Percentiles rank a stretch among this genome's conserved stretches.
Evolutionary conservation across 768 basidiomycete species (phyloP).

Genomic region (Termitomyces sp.): DNA sequence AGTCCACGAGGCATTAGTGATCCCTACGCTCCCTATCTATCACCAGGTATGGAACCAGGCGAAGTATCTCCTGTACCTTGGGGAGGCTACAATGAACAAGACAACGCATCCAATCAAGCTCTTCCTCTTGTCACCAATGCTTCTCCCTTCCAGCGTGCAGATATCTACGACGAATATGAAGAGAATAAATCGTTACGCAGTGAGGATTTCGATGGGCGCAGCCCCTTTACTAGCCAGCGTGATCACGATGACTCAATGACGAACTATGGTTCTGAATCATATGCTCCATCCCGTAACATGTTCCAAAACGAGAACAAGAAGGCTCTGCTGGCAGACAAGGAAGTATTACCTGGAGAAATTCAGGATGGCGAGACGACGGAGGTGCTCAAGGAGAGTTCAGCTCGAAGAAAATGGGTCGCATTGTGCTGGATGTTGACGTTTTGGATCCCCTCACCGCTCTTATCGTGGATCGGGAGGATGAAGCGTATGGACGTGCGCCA

Average conservation of each 20-base stretch:
- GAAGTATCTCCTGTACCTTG: slow-evolving; percentile 24
- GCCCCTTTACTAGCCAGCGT: slow-evolving; percentile 69
- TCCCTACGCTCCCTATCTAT: slow-evolving; percentile 74
- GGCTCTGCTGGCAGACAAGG: slow-evolving; percentile 64
- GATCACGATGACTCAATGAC: slow-evolving; percentile 77
- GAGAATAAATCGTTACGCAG: slow-evolving; percentile 68
- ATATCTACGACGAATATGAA: slow-evolving; percentile 71
- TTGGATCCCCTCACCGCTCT: slow-evolving; percentile 75
- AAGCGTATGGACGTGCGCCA: slow-evolving; percentile 91
- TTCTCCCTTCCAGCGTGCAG: slow-evolving; percentile 75
- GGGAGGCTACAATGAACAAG: slow-evolving; percentile 48
- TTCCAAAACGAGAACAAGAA: slow-evolving; percentile 81
- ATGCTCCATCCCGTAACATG: slow-evolving; percentile 94
- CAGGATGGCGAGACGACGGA: slow-evolving; percentile 87
- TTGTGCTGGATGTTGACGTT: slow-evolving; percentile 88
- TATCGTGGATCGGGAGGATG: slow-evolving; percentile 81
- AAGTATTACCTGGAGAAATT: slow-evolving; percentile 78
- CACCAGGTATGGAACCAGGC: slow-evolving; percentile 40
- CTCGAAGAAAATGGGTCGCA: slow-evolving; percentile 81
- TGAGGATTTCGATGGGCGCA: slow-evolving; percentile 79
- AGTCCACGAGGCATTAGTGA: slow-evolving; percentile 52
- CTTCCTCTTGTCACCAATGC: slow-evolving; percentile 83
- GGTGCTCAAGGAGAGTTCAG: slow-evolving; percentile 75
- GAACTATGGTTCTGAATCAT: slow-evolving; percentile 87
- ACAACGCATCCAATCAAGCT: slow-evolving; percentile 58